Base-by-base conservation (phyloP, 2,329 filamentous ascomycete species). In the Aureobasidium leucospermi region DNA sequence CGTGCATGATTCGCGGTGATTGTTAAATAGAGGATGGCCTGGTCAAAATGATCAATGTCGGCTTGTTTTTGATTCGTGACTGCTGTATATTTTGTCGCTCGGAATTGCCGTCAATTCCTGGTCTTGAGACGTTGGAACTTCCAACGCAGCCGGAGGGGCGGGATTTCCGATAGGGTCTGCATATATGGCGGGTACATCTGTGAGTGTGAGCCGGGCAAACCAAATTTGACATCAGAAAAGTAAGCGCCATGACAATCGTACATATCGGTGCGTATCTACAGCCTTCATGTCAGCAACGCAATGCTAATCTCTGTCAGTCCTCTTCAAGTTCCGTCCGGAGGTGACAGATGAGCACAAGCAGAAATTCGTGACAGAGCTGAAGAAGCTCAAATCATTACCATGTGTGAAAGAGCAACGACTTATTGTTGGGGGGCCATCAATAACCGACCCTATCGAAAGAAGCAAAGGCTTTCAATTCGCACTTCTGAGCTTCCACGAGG, bases 391-490 rank as follows among this genome's bases (percentile, higher is more conserved):
- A 45, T 58, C 66, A 2, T 69, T 83, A 3, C 62, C 78, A 0
- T 80, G 75, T 42, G 79, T 83, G 23, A 74, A 79, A 51, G 66
- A 76, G 11, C 71, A 75, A n/a, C 73, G 75, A 1, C 73, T 83
- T 0, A 66, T 79, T 0, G 80, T 82, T 4, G 81, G 81, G 0
- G 78, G 80, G 0, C 79, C 79, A 0, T 81, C 79, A 0, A 72
- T 83, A 5, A 83, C 80, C 0, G 72, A 78, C 23, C 80, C 80
- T 0, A 75, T 78, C 8, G 78, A 78, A 36, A 71, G 76, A 16
- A 82, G 79, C 67, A 80, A 83, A 61, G 80, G 80, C 0, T 82
- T 76, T 49, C 73, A 83, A 10, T 77, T 76, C 60, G 76, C 78
- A 0, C 68, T 83, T 0, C 57, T 83, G 39, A 82, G 80, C 70